A percentile compares a stretch with the other conserved stretches of the same genome.
These are phyloP conservation scores for Cadophora luteo-olivacea DNA, from an alignment of 2,329 filamentous ascomycete genomes.

Conservation along the genomic window DNA sequence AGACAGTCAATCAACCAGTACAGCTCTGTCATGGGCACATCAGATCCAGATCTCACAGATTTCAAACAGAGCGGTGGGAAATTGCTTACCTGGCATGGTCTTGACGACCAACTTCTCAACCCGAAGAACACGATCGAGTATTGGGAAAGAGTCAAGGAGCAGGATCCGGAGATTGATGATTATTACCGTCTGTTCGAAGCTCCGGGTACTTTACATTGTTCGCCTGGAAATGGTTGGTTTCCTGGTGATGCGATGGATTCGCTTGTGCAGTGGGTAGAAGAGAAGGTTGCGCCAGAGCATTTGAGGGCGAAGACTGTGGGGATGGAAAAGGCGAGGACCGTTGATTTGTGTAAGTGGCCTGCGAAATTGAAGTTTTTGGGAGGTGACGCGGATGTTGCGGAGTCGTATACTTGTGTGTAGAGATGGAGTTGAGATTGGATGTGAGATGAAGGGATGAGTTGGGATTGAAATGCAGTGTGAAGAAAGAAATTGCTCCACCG, in stretches of 20 bases:
- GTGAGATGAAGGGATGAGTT: too few species aligned
- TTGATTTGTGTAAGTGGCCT: conserved; percentile 10
- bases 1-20: conserved; percentile 22
- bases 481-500: too few species aligned
- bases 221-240: conserved; percentile 27
- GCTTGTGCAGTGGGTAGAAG: conserved; percentile 44
- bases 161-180: conserved; percentile 28
- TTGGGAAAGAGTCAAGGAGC: conserved; percentile 10
- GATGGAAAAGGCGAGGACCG: neutral
- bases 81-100: conserved; percentile 31
- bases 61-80: conserved; percentile 28
- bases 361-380: neutral
- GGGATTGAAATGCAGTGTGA: too few species aligned
- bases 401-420: neutral
- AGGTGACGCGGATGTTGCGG: neutral
- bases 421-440: neutral
- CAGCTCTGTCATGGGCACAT: conserved; percentile 22
- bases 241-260: conserved; percentile 39
- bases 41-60: conserved; percentile 26
- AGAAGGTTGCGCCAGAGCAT: conserved; percentile 22
- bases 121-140: conserved; percentile 10
- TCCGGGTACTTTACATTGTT: conserved; percentile 26
- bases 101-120: neutral
- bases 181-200: conserved; percentile 27
- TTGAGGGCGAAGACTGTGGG: neutral